Percentiles rank a stretch among this genome's conserved stretches.
These are phyloP conservation scores for Nissolia schottii DNA, from an alignment of 306 rosid species.

Conservation along the genomic window DNA sequence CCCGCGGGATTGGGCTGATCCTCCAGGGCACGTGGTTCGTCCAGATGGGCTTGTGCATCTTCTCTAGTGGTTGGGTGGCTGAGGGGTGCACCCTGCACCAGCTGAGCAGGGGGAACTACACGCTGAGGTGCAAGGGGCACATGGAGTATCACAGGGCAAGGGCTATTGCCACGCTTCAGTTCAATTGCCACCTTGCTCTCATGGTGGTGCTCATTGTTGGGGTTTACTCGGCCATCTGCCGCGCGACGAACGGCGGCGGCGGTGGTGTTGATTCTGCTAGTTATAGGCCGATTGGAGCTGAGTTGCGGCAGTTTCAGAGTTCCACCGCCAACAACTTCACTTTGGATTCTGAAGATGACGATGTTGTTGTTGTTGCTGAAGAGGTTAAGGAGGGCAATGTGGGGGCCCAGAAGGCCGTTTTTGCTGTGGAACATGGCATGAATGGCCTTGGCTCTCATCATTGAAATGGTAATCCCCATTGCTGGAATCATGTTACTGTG, in stretches of 20 bases:
- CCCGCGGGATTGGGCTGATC: slow-evolving; percentile 62
- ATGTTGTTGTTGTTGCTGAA: slow-evolving; percentile 19
- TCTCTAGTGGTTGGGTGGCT: slow-evolving; percentile 43
- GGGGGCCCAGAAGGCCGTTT: slow-evolving; percentile 31
- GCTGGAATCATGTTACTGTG: neutral
- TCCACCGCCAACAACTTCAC: slow-evolving; percentile 52
- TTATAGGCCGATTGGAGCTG: slow-evolving; percentile 56
- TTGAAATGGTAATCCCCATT: slow-evolving; percentile 21
- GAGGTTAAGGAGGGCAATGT: slow-evolving; percentile 35
- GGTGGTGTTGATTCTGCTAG: neutral
- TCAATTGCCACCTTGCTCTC: slow-evolving; percentile 88
- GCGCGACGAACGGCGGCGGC: slow-evolving; percentile 41
- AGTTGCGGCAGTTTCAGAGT: slow-evolving; percentile 41
- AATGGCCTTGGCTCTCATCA: slow-evolving; percentile 50
- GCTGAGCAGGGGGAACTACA: slow-evolving; percentile 73
- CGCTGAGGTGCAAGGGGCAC: slow-evolving; percentile 67
- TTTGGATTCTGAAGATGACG: slow-evolving; percentile 66
- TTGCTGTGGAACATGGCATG: slow-evolving; percentile 33
- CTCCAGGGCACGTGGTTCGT: slow-evolving; percentile 79
- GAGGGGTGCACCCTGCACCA: slow-evolving; percentile 57
- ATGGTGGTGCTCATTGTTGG: slow-evolving; percentile 39
- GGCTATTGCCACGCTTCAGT: slow-evolving; percentile 93
- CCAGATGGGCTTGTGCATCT: slow-evolving; percentile 74
- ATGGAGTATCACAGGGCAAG: slow-evolving; percentile 75
- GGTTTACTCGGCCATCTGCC: slow-evolving; percentile 34